Base-by-base conservation (phyloP, 495 filamentous ascomycete genomes). In the Talaromyces borbonicus region DNA sequence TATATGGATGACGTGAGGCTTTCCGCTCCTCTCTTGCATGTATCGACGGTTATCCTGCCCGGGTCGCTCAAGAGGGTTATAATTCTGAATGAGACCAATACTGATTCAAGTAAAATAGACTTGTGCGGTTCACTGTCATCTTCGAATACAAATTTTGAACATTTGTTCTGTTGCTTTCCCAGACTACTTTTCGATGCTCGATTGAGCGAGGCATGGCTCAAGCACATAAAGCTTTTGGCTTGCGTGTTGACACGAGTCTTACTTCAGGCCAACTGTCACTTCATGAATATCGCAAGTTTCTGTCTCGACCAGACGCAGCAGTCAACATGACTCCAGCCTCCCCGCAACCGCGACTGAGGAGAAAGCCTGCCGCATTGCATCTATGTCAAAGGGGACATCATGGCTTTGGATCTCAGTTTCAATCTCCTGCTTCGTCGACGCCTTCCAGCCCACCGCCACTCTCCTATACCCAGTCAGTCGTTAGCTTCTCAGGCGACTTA, bases 401-500 rank as follows among this genome's bases (percentile, higher is more conserved):
- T 36, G 46, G 41, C 18, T 32, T 32, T 14, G 29, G 33, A 25
- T 26, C 43, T 39, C 20, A 49, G 47, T 37, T 52, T 29, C 36
- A 51, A 36, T 52, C 53, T 12, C 62, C 63, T 16, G 51, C 58
- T 11, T 63, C 62, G 1, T 68, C 66, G 5, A 42, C 44, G 25
- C 49, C 61, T 15, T 70, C 68, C 1, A 70, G 59, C 50, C 62
- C 67, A 12, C 68, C 68, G 38, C 64, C 68, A 8, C 46, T 72
- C 20, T 68, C 65, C 31, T 67, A 63, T 4, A 70, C 65, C 5
- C 65, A 59, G 47, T 72, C 68, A 8, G 36, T 49, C 3, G 26
- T 46, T 8, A 46, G 27, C 8, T 18, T 46, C 14, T 22, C 29
- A 23, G 18, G 31, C 16, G 43, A 46, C 6, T 8, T 46, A 4